A percentile compares a stretch with the other conserved stretches of the same genome.
Evolutionary conservation across 2,329 filamentous ascomycete genomes (phyloP).

Genomic region (Exophiala calicioides): DNA sequence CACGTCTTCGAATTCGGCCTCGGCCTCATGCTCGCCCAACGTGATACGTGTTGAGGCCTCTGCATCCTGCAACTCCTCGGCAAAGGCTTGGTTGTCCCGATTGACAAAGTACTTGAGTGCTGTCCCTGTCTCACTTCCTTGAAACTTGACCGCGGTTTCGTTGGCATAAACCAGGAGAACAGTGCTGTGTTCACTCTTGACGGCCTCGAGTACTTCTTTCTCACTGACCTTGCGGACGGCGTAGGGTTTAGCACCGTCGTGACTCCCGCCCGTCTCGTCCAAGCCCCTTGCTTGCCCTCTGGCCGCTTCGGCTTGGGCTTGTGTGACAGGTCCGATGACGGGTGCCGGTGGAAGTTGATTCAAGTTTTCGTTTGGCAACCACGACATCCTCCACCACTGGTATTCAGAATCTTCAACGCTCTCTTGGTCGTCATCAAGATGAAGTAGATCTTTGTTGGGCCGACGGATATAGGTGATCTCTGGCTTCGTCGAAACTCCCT

Average conservation of each 20-base stretch:
- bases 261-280: conserved; percentile 2
- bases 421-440: conserved; percentile 38
- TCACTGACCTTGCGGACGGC: conserved; percentile 48
- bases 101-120: conserved; percentile 48
- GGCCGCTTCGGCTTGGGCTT: conserved; percentile 18
- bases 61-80: conserved; percentile 29
- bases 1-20: conserved; percentile 26
- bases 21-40: conserved; percentile 10
- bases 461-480: conserved; percentile 60
- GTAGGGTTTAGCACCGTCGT: conserved; percentile 40
- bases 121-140: conserved; percentile 32
- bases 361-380: conserved; percentile 19
- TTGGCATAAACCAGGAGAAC: conserved; percentile 63
- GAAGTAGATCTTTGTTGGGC: conserved; percentile 34
- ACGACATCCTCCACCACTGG: conserved; percentile 57
- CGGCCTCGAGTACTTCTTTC: conserved; percentile 57
- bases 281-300: conserved; percentile 19
- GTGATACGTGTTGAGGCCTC: conserved; percentile 7
- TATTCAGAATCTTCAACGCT: conserved; percentile 36
- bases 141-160: conserved; percentile 45
- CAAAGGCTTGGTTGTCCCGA: conserved; percentile 49
- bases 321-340: conserved; percentile 20
- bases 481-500: conserved; percentile 59
- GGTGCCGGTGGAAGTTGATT: conserved; percentile 1
- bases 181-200: conserved; percentile 52